Percentiles rank a stretch among this genome's conserved stretches.
Evolutionary conservation across 257 asterid species (phyloP).

Genomic region (Rhazya stricta): DNA sequence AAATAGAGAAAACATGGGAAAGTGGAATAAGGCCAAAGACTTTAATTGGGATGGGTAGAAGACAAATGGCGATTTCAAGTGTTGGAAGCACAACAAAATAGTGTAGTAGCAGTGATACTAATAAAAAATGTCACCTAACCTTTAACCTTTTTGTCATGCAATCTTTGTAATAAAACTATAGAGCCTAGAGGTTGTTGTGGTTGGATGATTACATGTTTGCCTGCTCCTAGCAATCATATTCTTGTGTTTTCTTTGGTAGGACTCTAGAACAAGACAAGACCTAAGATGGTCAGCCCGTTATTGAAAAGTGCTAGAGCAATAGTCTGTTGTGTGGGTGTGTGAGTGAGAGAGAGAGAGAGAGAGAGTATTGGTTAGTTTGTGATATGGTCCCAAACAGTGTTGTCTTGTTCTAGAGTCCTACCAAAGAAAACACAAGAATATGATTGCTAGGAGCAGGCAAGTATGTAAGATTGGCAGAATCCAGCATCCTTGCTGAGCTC

Average conservation of each 20-base stretch:
- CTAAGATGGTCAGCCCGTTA: too few relatives aligned
- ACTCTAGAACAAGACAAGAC: slow-evolving; percentile 16
- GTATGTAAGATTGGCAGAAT: slow-evolving; percentile 21
- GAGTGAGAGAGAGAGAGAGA: too few relatives aligned
- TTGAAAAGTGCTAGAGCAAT: too few relatives aligned
- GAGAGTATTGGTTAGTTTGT: background rate
- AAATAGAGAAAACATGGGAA: slow-evolving; percentile 18
- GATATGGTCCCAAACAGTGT: slow-evolving; percentile 33
- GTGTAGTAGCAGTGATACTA: background rate
- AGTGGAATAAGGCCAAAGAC: slow-evolving; percentile 28
- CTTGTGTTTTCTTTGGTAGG: slow-evolving; percentile 13
- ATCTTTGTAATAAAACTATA: slow-evolving; percentile 22
- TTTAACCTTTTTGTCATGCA: slow-evolving; percentile 22
- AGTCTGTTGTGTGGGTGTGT: too few relatives aligned
- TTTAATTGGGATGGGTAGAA: slow-evolving; percentile 25
- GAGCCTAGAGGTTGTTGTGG: slow-evolving; percentile 12
- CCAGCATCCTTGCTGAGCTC: background rate
- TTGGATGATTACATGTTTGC: slow-evolving; percentile 15
- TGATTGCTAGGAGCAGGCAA: slow-evolving; percentile 2
- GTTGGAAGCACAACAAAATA: background rate
- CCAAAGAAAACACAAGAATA: slow-evolving; percentile 18
- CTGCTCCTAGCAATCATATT: slow-evolving; percentile 14
- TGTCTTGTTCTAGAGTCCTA: slow-evolving; percentile 16
- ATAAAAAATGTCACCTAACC: slow-evolving; percentile 15
- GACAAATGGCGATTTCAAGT: slow-evolving; percentile 16